These are phyloP conservation scores for Orbilia brochopaga DNA, from an alignment of 2,329 filamentous ascomycete species.

Conservation along the genomic window DNA sequence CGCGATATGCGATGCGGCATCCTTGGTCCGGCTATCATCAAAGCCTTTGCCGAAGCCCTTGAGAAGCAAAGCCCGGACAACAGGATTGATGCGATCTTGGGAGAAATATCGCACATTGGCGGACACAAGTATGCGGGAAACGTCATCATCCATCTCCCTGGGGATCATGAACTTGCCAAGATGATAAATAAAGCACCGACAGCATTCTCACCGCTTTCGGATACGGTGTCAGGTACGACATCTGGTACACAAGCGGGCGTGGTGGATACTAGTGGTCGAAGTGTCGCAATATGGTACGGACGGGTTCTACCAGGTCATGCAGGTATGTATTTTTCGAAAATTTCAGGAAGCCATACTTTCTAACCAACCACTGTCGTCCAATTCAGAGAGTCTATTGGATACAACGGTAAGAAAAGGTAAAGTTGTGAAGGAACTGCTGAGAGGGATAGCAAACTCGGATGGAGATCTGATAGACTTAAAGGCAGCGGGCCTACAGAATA, in stretches of 20 bases:
- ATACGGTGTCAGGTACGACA: no score
- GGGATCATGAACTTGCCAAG: conserved; percentile 20
- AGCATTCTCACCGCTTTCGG: conserved; percentile 57
- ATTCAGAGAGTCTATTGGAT: conserved; percentile 68
- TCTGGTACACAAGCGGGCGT: no score
- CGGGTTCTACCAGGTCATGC: conserved; percentile 76
- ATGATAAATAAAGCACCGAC: conserved; percentile 20
- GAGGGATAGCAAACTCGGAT: conserved; percentile 69
- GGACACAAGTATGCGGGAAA: conserved; percentile 88
- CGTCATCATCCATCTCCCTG: conserved; percentile 77
- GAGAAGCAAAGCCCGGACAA: not conserved
- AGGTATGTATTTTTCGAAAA: conserved; percentile 54
- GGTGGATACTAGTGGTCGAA: no score
- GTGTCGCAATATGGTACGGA: conserved; percentile 81
- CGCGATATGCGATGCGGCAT: conserved; percentile 83
- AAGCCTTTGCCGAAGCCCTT: conserved; percentile 63
- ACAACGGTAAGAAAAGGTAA: conserved; percentile 72
- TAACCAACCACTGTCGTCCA: not conserved
- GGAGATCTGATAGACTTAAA: conserved; percentile 57
- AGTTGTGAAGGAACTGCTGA: conserved; percentile 72
- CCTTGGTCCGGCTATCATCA: conserved; percentile 73
- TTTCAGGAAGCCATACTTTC: not conserved
- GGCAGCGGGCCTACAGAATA: conserved; percentile 2
- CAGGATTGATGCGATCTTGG: conserved; percentile 66
- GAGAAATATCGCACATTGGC: conserved; percentile 77